Base-by-base conservation (phyloP, 108 stramenopile genomes). In the Aurantiochytrium sp. region DNA sequence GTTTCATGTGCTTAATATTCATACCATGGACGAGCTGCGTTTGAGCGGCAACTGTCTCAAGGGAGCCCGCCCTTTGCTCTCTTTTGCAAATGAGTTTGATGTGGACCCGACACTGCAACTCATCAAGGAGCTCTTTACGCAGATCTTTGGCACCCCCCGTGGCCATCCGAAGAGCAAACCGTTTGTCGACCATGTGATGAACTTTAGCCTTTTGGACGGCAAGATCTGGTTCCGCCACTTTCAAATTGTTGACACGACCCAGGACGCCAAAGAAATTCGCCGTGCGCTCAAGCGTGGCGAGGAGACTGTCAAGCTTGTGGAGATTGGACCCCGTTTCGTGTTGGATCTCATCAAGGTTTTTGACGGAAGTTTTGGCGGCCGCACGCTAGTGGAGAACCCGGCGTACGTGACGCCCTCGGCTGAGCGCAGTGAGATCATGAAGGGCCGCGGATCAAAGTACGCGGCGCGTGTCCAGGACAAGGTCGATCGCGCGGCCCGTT, bases 161-260 rank as follows among this genome's bases (percentile, higher is more conserved):
- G 98, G 98, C 0, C 99, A 99, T 92, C 99, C 99, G 5, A 99
- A 99, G 94, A 95, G 94, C 92, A 99, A 99, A 91, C 99, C 98
- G 5, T 99, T 99, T 92, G 95, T 98, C 49, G 99, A 99, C 92
- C 95, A 98, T 45, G 94, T 98, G 51, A 97, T 99, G 97, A 93
- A 93, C 44, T 99, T 98, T 93, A 97, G 95, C 88, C 94, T 97
- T 88, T 96, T 95, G 0, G 98, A 98, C 92, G 95, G 96, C 29
- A 97, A 97, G 95, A 97, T 99, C 88, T 99, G 98, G 98, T 97
- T 99, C 21, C 94, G 98, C 42, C 97, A 99, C 90, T 99, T 98
- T 90, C 98, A 99, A 93, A 98, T 99, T 72, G 89, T 98, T 10
- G 97, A 99, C 92, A 90, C 96, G 87, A 91, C 90, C 25, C 5